Base-by-base conservation (phyloP, 202 grass and related monocot genomes). In the Setaria viridis region DNA sequence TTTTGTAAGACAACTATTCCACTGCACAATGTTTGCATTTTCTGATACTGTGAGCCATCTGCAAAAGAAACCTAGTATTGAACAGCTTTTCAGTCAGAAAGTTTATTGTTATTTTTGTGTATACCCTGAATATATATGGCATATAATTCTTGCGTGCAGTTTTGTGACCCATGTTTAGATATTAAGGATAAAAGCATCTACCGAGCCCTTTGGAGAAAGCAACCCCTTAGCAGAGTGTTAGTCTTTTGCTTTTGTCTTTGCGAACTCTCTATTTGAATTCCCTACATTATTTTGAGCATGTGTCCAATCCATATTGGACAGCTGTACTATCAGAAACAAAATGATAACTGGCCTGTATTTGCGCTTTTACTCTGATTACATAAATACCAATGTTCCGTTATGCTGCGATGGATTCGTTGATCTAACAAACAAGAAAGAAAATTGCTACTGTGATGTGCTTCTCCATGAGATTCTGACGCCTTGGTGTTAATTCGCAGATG, bases 401-500 rank as follows among this genome's bases (percentile, higher is more conserved):
- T 32, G 19, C 33, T 46, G 16, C 15, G 32, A 82, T 46, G 15
- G 14, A 62, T 42, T 67, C 1, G 17, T 64, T 21, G 16, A 74
- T 45, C 4, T 16, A 35, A 30, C 11, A 76, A 59, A 68, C 37
- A 45, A 32, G 55, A 73, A 15, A 70, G 25, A 35, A 67, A 62
- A 48, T 37, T 34, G 20, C 46, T 39, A 29, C 54, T 53, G 64
- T 20, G 8, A 4, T 58, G 48, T 6, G 14, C 41, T 43, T 30
- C 32, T 69, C 66, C 49, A 60, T 79, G 41, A 71, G 43, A 72
- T 58, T 42, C 81, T 81, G 49, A 86, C 58, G 19, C 60, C 21
- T 87, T 21, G 33, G 9, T 78, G 62, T 67, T 66, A 41, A 2
- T 81, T 41, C 17, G 69, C 79, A 87, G 87, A 60, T 79, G 47